These are phyloP conservation scores for Xerocomus brunneocitrinus DNA, from an alignment of 768 basidiomycete species.

Conservation along the genomic window DNA sequence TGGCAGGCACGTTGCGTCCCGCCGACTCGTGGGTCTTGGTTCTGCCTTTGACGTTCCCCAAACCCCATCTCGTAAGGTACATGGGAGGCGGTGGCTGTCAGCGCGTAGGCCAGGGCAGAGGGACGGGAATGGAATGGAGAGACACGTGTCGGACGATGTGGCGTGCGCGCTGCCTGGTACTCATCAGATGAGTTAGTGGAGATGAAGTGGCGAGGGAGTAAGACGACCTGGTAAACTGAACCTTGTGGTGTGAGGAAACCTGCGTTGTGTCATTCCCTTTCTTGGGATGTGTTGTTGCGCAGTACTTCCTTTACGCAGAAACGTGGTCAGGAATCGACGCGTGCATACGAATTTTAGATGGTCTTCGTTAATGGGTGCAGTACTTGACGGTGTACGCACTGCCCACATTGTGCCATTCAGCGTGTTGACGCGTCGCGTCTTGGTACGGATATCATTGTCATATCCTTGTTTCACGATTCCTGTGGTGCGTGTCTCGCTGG, in stretches of 20 bases:
- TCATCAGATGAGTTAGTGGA: too few relatives aligned
- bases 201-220: background rate
- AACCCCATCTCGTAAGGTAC: background rate
- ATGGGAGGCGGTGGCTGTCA: background rate
- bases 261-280: background rate
- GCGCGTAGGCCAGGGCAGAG: background rate
- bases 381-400: too few relatives aligned
- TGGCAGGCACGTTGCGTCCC: background rate
- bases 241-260: background rate
- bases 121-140: background rate
- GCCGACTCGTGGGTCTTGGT: too few relatives aligned
- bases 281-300: background rate
- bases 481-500: too few relatives aligned
- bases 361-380: too few relatives aligned
- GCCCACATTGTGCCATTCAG: too few relatives aligned
- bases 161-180: background rate
- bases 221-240: background rate
- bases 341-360: too few relatives aligned
- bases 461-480: too few relatives aligned
- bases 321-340: too few relatives aligned
- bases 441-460: too few relatives aligned
- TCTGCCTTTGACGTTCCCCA: background rate
- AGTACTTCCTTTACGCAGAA: too few relatives aligned
- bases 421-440: too few relatives aligned
- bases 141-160: background rate